Percentiles rank a stretch among this genome's conserved stretches.
These are phyloP conservation scores for Yarrowia sp. DNA, from an alignment of 805 yeast species.

Conservation along the genomic window DNA sequence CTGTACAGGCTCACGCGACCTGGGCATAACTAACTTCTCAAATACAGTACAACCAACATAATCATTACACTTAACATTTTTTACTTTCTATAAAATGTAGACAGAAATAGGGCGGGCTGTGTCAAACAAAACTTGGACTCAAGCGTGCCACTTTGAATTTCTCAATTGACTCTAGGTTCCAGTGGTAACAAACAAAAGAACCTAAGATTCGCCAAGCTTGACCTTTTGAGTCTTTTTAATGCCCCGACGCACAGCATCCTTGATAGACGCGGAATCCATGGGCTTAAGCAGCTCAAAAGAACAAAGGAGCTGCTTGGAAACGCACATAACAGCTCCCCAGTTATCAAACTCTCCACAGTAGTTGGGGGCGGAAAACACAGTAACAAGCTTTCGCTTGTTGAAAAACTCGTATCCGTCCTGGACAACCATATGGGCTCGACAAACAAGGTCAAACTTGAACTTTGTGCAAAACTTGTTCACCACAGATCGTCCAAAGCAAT, in stretches of 20 bases:
- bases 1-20: too few relatives aligned
- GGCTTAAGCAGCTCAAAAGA: conserved; percentile 90
- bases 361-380: conserved; percentile 68
- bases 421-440: conserved; percentile 80
- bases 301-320: conserved; percentile 81
- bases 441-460: conserved; percentile 71
- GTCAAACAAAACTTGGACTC: neutral
- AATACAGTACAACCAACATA: neutral
- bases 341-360: conserved; percentile 75
- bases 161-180: conserved; percentile 10
- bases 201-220: conserved; percentile 22
- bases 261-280: conserved; percentile 25
- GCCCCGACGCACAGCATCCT: conserved; percentile 21
- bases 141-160: conserved; percentile 6
- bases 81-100: neutral
- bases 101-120: conserved; percentile 17
- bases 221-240: conserved; percentile 25
- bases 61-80: neutral
- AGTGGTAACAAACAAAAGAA: neutral
- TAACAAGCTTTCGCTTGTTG: conserved; percentile 63
- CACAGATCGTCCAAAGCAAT: conserved; percentile 69
- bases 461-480: conserved; percentile 66
- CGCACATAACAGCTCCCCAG: conserved; percentile 97
- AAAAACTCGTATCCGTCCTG: conserved; percentile 72
- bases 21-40: too few relatives aligned